Evolutionary conservation across 176 grass and related monocot species (phyloP).

Genomic region (Oryza nivara): DNA sequence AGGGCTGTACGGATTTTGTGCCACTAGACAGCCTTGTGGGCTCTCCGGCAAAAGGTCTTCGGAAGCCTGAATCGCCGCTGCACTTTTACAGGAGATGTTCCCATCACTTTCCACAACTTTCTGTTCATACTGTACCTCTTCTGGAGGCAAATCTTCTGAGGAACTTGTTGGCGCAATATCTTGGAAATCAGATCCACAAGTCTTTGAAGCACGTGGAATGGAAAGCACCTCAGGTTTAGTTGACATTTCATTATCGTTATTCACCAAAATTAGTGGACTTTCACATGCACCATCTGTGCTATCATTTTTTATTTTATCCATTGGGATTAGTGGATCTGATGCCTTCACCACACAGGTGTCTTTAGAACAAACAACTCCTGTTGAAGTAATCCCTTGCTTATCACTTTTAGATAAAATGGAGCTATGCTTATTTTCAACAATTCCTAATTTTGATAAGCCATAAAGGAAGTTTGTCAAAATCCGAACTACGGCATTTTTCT

Average conservation of each 20-base stretch:
- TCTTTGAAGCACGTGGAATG: slow-evolving; percentile 7
- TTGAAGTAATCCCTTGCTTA: slow-evolving; percentile 22
- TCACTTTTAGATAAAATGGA: slow-evolving; percentile 37
- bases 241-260: slow-evolving; percentile 30
- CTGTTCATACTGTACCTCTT: slow-evolving; percentile 39
- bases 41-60: slow-evolving; percentile 37
- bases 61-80: slow-evolving; percentile 14
- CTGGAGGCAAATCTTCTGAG: slow-evolving; percentile 40
- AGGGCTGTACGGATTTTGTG: slow-evolving; percentile 7
- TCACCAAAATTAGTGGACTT: slow-evolving; percentile 24
- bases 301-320: slow-evolving; percentile 38
- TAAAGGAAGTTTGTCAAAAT: slow-evolving; percentile 42
- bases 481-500: slow-evolving; percentile 15
- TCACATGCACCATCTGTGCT: slow-evolving; percentile 37
- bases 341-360: slow-evolving; percentile 13
- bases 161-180: slow-evolving; percentile 33
- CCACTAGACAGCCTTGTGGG: slow-evolving; percentile 28
- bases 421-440: slow-evolving; percentile 50
- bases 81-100: slow-evolving; percentile 32
- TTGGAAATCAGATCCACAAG: slow-evolving; percentile 45
- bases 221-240: slow-evolving; percentile 36
- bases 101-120: slow-evolving; percentile 32
- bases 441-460: slow-evolving; percentile 40
- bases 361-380: slow-evolving; percentile 43
- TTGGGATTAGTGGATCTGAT: slow-evolving; percentile 34